Conservation (phyloP, 108 stramenopile species). For the Mediolabrus comicus region DNA sequence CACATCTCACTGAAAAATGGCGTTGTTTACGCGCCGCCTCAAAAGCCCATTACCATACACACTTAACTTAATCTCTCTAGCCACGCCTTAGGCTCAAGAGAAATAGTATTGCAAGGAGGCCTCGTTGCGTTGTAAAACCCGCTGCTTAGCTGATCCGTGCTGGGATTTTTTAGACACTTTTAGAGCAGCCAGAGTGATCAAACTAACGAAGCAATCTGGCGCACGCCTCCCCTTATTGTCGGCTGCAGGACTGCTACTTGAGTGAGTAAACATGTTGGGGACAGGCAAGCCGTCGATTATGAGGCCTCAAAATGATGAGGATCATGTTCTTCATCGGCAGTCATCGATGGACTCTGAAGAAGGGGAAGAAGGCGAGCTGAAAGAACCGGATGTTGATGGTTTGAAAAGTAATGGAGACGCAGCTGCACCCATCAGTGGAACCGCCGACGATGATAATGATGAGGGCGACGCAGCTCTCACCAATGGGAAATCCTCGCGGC, state of each 20-base stretch:
- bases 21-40: too few relatives aligned
- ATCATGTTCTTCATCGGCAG: neutral
- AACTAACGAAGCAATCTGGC: too few relatives aligned
- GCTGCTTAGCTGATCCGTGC: too few relatives aligned
- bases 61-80: too few relatives aligned
- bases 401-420: neutral
- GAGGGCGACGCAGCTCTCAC: neutral
- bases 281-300: constrained; percentile 11
- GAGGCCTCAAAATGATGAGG: constrained; percentile 4
- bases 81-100: too few relatives aligned
- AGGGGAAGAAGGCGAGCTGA: constrained; percentile 1
- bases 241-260: neutral
- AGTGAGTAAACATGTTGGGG: neutral
- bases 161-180: too few relatives aligned
- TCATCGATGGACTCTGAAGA: neutral
- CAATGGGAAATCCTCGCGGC: neutral
- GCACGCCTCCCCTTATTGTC: neutral
- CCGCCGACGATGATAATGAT: constrained; percentile 1
- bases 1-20: too few relatives aligned
- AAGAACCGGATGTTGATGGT: neutral
- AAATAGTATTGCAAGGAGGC: too few relatives aligned
- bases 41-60: too few relatives aligned
- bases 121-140: too few relatives aligned
- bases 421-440: neutral
- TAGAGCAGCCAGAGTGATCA: too few relatives aligned